Evolutionary conservation across 1,284 basidiomycete species (phyloP).

Genomic region (Boletus subluridellus): DNA sequence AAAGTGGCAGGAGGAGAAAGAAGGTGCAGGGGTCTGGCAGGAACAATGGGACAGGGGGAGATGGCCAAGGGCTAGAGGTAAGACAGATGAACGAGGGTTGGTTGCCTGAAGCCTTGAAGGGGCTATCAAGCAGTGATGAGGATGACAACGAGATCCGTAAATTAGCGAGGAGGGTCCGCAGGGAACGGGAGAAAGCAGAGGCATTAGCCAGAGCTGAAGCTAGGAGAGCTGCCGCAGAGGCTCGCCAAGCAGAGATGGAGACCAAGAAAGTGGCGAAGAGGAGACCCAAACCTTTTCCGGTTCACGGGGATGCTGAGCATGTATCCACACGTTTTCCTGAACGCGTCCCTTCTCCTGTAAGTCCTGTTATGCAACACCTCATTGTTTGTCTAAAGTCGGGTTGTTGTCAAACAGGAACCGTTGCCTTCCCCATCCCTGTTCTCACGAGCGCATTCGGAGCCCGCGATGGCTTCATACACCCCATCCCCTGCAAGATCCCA

Average conservation of each 20-base stretch:
- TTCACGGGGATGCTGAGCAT: constrained; percentile 11
- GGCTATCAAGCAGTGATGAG: constrained; percentile 39
- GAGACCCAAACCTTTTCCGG: constrained; percentile 34
- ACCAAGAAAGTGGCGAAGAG: constrained; percentile 21
- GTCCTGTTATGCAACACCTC: constrained; percentile 1
- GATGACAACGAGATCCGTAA: constrained; percentile 35
- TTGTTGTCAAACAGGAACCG: constrained; percentile 6
- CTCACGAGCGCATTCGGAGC: constrained; percentile 14
- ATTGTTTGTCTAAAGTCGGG: not conserved
- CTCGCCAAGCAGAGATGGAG: constrained; percentile 8
- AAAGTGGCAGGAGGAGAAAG: constrained; percentile 15
- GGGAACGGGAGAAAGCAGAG: constrained; percentile 25
- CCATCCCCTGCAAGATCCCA: constrained; percentile 5
- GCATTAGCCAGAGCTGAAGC: constrained; percentile 16
- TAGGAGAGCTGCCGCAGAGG: constrained; percentile 11
- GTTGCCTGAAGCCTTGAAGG: constrained; percentile 35
- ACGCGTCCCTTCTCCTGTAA: constrained; percentile 10
- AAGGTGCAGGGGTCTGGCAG: constrained; percentile 7
- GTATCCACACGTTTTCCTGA: not conserved
- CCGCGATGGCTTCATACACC: constrained; percentile 1
- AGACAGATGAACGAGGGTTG: constrained; percentile 10
- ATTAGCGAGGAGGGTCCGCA: constrained; percentile 24
- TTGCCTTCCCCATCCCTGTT: constrained; percentile 4
- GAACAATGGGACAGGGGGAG: constrained; percentile 1
- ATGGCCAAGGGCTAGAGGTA: not conserved